phyloP scores from a whole-genome alignment of 805 yeast genomes.

The Komagataella pseudopastoris region DNA sequence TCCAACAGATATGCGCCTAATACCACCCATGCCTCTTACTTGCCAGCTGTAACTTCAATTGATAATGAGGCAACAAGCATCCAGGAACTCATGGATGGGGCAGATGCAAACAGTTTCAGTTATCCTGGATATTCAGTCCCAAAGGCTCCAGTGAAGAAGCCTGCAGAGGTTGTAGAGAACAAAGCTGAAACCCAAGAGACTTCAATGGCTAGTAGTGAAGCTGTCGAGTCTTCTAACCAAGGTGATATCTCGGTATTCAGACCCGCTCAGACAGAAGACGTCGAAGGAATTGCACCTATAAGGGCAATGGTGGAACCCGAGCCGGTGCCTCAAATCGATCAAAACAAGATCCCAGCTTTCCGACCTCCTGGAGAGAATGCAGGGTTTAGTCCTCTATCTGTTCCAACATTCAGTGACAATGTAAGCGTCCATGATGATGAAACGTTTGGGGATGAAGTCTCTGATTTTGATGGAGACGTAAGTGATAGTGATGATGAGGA shows the following conservation, averaged over 20 bases:
- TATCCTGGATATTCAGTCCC: background rate
- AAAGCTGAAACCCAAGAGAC: background rate
- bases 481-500: constrained; percentile 29
- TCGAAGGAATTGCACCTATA: constrained; percentile 9
- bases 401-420: constrained; percentile 12
- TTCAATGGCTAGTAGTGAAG: background rate
- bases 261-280: background rate
- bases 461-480: constrained; percentile 34
- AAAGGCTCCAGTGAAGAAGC: background rate
- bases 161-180: background rate
- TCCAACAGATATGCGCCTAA: background rate
- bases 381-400: constrained; percentile 9
- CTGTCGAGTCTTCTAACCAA: background rate
- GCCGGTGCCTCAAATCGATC: constrained; percentile 11
- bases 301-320: constrained; percentile 8
- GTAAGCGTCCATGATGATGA: background rate
- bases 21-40: background rate
- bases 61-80: background rate
- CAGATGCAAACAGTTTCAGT: background rate
- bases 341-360: background rate
- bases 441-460: constrained; percentile 14
- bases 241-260: background rate
- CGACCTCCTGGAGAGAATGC: background rate
- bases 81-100: background rate
- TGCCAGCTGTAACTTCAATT: background rate